Evolutionary conservation across 306 rosid genomes (phyloP), one percentile per base, ranked within the genome.

Genomic region (Glycine tomentella): DNA sequence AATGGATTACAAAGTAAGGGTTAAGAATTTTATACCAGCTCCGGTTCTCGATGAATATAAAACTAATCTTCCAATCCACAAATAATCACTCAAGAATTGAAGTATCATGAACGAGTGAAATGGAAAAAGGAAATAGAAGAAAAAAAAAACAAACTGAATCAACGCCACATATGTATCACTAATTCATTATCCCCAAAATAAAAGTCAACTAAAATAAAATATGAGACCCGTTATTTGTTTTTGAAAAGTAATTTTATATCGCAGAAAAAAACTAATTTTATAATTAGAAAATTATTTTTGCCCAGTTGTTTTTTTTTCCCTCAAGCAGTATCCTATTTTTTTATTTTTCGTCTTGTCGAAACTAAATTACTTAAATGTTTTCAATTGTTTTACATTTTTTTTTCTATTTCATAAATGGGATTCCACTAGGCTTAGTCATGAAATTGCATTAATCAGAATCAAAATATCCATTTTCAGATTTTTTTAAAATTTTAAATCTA

Each of bases 1-100:
- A 36, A 52, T 64, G n/a, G 36, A 48, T 74, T 81, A 33, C 45
- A 8, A 48, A 40, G 12, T 17, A 77, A 75, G 49, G 57, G 63
- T 72, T 36, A 45, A 34, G 72, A 48, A 40, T 78, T 76, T 85
- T 25, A 72, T 46, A 69, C 33, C 5, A 51, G 15, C 17, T 34
- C 40, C 16, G 0, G 36, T 72, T 63, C 15, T 52, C 16, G 42
- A 77, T 53, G 42, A 68, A 52, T 77, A 77, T 51, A 12, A 38
- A 51, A 25, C 9, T 69, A 3, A 14, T 40, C 11, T 49, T 48
- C 44, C 7, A 71, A 31, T 12, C 25, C 12, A 1, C 45, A 67
- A 42, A 8, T 42, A 25, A 49, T 8, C 59, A 49, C 44, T 17
- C 10, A 71, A 50, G 62, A 49, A 33, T 70, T 13, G 14, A 71